Base-by-base conservation (phyloP, 352 stramenopile species). In the Phytopythium mirpurense region DNA sequence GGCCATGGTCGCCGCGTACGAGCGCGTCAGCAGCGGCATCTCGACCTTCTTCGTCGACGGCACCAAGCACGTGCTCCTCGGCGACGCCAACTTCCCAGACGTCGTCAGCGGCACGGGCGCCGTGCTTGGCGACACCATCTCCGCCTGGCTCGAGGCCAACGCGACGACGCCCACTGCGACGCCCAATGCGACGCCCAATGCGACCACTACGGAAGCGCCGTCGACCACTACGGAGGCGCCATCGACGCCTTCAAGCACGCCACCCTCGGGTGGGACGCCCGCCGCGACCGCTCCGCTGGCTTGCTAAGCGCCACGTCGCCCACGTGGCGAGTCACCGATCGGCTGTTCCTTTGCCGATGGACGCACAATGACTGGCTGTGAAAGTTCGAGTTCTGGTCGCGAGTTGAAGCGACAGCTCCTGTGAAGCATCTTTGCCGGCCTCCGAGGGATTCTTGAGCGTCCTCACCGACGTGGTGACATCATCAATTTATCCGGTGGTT, bases 41-140 rank as follows among this genome's bases (percentile, higher is more conserved):
- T 61, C 61, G 42, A 74, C 71, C 21, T 82, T 74, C 52, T 78
- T 81, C 47, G 67, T 76, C 32, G 69, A 80, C 16, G 67, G 74
- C 47, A 65, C 66, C 23, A 60, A 66, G 44, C 71, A 85, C 55
- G 67, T 78, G 26, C 75, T 83, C 53, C 60, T 78, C 16, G 60
- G 38, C 14, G 46, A 66, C 37, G 51, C 59, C 4, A 57, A 60
- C 46, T 79, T 70, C 44, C 48, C 60, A 15, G 54, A 19, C 23
- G 57, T 60, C 46, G 55, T 62, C 31, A 67, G 61, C 50, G 63
- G 70, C 52, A 56, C 65, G 16, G 57, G 61, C 19, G 60, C 56
- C 42, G 41, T 67, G n/a, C 50, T 68, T 1, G 61, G 61, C 9
- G 41, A 57, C 31, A 53, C 55, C 6, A 52, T 68, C 48, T 59